These are phyloP conservation scores for Trichoderma pleuroti DNA, from an alignment of 2,329 filamentous ascomycete species.

Conservation along the genomic window DNA sequence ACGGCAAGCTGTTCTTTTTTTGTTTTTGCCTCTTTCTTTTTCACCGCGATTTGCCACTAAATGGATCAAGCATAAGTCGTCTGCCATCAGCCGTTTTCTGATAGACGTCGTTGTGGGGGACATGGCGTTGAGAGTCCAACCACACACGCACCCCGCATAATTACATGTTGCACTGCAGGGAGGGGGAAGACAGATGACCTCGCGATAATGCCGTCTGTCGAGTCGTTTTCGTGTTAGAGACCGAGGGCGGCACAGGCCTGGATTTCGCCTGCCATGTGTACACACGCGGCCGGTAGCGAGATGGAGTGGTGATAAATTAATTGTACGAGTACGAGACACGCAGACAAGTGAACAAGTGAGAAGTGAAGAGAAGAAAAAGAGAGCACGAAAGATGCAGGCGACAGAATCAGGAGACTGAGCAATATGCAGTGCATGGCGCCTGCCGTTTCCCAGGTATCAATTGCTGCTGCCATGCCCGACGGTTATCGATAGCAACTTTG, in stretches of 20 bases:
- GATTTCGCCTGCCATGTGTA: not conserved
- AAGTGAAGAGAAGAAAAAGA: not conserved
- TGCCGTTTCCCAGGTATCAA: conserved; percentile 6
- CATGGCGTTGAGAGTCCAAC: not conserved
- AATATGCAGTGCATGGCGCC: conserved; percentile 3
- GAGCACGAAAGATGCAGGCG: not conserved
- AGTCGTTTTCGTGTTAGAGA: not conserved
- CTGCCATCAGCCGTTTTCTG: not conserved
- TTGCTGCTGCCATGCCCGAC: conserved; percentile 9
- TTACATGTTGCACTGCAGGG: conserved; percentile 18
- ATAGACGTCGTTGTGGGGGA: not conserved
- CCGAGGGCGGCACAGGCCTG: not conserved
- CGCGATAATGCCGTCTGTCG: conserved; percentile 9
- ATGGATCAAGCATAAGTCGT: not conserved
- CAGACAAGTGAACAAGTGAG: not conserved
- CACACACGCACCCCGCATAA: conserved; percentile 16
- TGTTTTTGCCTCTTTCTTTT: not conserved
- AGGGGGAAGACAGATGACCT: conserved; percentile 16
- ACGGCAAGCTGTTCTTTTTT: not conserved
- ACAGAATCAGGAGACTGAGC: conserved; percentile 1
- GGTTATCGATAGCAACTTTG: conserved; percentile 1
- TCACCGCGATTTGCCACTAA: not conserved
- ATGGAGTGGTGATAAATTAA: not conserved
- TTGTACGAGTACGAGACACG: not conserved
- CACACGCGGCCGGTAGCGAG: not conserved